Percentiles rank a stretch among this genome's conserved stretches.
Evolutionary conservation across 129 eudicot species (phyloP).

Genomic region (Flaveria brownii): DNA sequence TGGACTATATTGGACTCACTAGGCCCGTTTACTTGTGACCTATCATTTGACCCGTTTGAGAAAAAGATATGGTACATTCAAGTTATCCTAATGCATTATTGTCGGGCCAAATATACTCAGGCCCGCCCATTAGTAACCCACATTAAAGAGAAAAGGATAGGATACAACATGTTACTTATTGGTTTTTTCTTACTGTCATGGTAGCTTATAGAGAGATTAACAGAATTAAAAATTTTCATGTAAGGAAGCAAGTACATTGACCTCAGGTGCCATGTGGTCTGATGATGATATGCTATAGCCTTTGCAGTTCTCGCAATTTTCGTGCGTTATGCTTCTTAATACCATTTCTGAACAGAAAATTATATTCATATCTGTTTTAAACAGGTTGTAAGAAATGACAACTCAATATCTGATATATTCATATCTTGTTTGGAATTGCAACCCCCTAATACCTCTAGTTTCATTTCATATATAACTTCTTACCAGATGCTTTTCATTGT

Average conservation of each 20-base stretch:
- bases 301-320: slow-evolving; percentile 53
- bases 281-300: slow-evolving; percentile 35
- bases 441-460: no score
- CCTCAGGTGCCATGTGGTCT: slow-evolving; percentile 33
- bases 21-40: not conserved
- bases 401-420: no score
- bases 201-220: slow-evolving; percentile 15
- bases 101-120: no score
- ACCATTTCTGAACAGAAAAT: slow-evolving; percentile 56
- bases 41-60: not conserved
- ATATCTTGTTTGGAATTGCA: no score
- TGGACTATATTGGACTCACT: not conserved
- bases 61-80: not conserved
- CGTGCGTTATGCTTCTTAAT: slow-evolving; percentile 61
- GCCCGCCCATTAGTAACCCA: slow-evolving; percentile 10
- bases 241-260: not conserved
- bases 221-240: slow-evolving; percentile 17
- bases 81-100: no score
- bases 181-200: slow-evolving; percentile 12
- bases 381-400: no score
- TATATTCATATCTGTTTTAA: not conserved
- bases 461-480: not conserved
- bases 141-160: slow-evolving; percentile 13
- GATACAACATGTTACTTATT: slow-evolving; percentile 13
- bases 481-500: slow-evolving; percentile 31